A percentile compares a stretch with the other conserved stretches of the same genome.
Evolutionary conservation across 495 filamentous ascomycete genomes (phyloP).

Genomic region (Podospora tetraspora): DNA sequence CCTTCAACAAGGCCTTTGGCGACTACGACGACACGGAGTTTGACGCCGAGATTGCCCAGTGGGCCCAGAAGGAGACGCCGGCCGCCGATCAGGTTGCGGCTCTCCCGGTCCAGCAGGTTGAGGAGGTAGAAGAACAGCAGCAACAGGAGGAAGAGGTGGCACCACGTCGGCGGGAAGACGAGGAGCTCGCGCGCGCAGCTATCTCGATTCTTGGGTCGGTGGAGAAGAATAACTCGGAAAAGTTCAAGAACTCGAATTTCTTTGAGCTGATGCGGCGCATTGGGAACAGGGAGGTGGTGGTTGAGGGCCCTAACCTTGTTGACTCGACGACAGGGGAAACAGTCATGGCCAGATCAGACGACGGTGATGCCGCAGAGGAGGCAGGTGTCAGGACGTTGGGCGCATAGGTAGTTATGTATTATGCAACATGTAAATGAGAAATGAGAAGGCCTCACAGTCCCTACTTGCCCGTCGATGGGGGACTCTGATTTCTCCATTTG

Average conservation of each 20-base stretch:
- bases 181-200: constrained; percentile 37
- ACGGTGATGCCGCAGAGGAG: neutral
- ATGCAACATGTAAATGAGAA: neutral
- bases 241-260: constrained; percentile 43
- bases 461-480: neutral
- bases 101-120: neutral
- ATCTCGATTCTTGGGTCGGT: constrained; percentile 37
- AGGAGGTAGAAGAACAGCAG: neutral
- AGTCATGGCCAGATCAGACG: constrained; percentile 4
- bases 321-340: constrained; percentile 26
- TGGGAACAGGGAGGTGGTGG: constrained; percentile 34
- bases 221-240: constrained; percentile 33
- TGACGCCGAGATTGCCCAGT: constrained; percentile 21
- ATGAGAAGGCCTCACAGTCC: neutral
- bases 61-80: constrained; percentile 18
- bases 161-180: constrained; percentile 12
- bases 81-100: constrained; percentile 5
- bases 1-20: constrained; percentile 28
- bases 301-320: constrained; percentile 37
- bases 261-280: constrained; percentile 41
- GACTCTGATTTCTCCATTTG: neutral
- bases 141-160: constrained; percentile 1
- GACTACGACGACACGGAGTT: constrained; percentile 23
- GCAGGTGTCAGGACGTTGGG: neutral
- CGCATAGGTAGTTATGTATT: neutral